A percentile compares a stretch with the other conserved stretches of the same genome.
Conservation (phyloP, 2,329 filamentous ascomycete species). For the Fusarium vanettenii region DNA sequence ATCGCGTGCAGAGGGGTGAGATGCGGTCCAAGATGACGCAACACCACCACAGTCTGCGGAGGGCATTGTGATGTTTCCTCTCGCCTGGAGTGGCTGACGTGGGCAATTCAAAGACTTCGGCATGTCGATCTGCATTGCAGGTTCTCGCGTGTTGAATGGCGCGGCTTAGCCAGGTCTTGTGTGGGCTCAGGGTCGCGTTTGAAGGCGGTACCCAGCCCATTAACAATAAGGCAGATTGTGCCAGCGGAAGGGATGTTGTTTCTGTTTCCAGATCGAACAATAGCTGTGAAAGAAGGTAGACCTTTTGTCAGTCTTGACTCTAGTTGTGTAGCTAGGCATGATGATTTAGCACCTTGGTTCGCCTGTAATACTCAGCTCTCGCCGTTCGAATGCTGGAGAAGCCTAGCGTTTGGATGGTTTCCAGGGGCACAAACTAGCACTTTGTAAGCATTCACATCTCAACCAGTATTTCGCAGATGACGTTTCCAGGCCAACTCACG, state of each 20-base stretch:
- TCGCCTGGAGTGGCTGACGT: neutral
- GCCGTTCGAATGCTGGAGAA: neutral
- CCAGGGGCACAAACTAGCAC: neutral
- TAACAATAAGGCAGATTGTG: no score
- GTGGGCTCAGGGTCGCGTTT: no score
- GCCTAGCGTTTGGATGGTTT: neutral
- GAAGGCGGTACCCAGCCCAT: no score
- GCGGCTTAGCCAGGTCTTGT: neutral
- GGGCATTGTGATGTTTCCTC: neutral
- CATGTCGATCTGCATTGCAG: neutral
- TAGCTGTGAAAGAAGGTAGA: neutral
- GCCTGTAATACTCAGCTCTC: neutral
- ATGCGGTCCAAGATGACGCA: slow-evolving; percentile 17
- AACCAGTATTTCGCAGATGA: neutral
- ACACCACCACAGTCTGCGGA: slow-evolving; percentile 19
- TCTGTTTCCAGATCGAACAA: no score
- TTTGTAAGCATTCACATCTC: neutral
- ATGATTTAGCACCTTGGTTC: neutral
- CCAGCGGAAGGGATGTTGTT: no score
- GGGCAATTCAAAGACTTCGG: slow-evolving; percentile 7
- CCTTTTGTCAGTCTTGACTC: neutral
- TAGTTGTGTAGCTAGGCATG: neutral
- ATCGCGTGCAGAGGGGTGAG: slow-evolving; percentile 19
- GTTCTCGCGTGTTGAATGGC: slow-evolving; percentile 1
- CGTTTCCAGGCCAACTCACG: neutral